Percentiles rank a stretch among this genome's conserved stretches.
phyloP scores from a whole-genome alignment of 1,284 basidiomycete genomes.

The Mycena sp. region DNA sequence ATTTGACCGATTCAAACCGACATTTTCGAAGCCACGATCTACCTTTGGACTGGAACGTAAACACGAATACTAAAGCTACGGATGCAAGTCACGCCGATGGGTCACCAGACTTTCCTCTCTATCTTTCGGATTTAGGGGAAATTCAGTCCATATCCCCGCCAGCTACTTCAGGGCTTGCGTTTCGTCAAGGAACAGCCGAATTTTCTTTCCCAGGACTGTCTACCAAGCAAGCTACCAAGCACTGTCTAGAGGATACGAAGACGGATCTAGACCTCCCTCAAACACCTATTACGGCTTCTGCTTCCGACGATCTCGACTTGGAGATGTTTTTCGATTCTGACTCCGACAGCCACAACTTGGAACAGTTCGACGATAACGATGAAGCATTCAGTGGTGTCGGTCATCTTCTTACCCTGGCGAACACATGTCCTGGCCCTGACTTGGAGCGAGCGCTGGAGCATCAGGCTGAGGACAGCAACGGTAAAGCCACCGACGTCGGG shows the following conservation, averaged over 20 bases:
- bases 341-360: slow-evolving; percentile 18
- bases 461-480: slow-evolving; percentile 9
- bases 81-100: slow-evolving; percentile 12
- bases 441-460: slow-evolving; percentile 16
- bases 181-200: slow-evolving; percentile 13
- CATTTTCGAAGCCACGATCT: neutral
- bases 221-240: no score
- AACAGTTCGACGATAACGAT: slow-evolving; percentile 7
- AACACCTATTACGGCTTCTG: no score
- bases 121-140: neutral
- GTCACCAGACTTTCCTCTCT: slow-evolving; percentile 26
- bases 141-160: slow-evolving; percentile 22
- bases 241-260: slow-evolving; percentile 7
- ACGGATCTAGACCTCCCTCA: neutral
- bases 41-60: slow-evolving; percentile 16
- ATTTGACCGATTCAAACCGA: neutral
- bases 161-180: neutral
- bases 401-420: no score
- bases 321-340: slow-evolving; percentile 27
- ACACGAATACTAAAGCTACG: slow-evolving; percentile 5
- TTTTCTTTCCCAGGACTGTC: slow-evolving; percentile 26
- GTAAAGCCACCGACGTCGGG: neutral
- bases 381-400: neutral
- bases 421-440: neutral
- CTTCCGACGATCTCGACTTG: slow-evolving; percentile 8